phyloP scores from a whole-genome alignment of 306 rosid species.

The Pterocarpus santalinus region DNA sequence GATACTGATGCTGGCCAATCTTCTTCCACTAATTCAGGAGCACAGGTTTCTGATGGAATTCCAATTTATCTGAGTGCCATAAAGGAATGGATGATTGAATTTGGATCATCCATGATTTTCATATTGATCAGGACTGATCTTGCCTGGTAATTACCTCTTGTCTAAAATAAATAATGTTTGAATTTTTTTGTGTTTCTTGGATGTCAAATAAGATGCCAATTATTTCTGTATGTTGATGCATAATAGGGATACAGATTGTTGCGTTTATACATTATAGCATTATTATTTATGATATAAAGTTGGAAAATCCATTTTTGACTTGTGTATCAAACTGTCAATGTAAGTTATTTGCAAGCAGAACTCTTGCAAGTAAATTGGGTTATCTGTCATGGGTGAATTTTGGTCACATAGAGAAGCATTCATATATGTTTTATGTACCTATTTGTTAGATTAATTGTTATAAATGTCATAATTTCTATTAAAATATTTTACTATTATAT shows the following conservation, averaged over 20 bases:
- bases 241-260: background rate
- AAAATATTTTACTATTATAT: background rate
- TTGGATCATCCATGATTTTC: conserved; percentile 87
- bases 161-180: conserved; percentile 28
- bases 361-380: conserved; percentile 12
- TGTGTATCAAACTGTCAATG: conserved; percentile 19
- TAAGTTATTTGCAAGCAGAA: background rate
- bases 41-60: conserved; percentile 73
- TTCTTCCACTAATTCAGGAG: conserved; percentile 63
- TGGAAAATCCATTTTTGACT: conserved; percentile 15
- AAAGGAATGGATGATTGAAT: conserved; percentile 98
- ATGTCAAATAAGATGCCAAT: background rate
- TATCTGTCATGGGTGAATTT: conserved; percentile 12
- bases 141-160: conserved; percentile 77
- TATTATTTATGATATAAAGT: conserved; percentile 14
- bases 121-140: conserved; percentile 91
- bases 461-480: background rate
- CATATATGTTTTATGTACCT: conserved; percentile 7
- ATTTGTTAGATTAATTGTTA: conserved; percentile 24
- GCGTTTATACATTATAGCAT: conserved; percentile 2
- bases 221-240: conserved; percentile 22
- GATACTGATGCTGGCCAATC: conserved; percentile 74
- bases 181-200: background rate
- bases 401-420: conserved; percentile 22
- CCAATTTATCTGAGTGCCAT: conserved; percentile 90